Conservation (phyloP, 495 filamentous ascomycete genomes). For the Penicillium flavigenum region DNA sequence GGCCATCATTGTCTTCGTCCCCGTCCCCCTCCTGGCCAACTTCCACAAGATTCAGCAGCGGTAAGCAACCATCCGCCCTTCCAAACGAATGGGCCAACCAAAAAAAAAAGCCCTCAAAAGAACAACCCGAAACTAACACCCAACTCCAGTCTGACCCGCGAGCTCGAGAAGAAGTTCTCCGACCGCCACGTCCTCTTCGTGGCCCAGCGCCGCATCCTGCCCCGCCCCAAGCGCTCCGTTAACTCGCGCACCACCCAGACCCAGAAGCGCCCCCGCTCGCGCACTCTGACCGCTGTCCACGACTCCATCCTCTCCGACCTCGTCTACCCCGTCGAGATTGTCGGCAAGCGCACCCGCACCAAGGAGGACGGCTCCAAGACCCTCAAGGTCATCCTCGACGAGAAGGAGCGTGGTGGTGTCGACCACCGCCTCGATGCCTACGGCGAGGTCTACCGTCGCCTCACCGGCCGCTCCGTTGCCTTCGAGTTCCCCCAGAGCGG, state of each 20-base stretch:
- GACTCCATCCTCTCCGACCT: constrained; percentile 93
- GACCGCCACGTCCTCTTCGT: constrained; percentile 99
- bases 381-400: constrained; percentile 96
- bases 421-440: constrained; percentile 99
- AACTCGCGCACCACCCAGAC: constrained; percentile 89
- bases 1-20: constrained; percentile 99
- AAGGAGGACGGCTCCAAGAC: constrained; percentile 97
- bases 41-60: constrained; percentile 99
- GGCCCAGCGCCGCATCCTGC: constrained; percentile 96
- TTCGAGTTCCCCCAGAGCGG: constrained; percentile 96
- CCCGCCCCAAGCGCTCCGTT: constrained; percentile 92
- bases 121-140: constrained; percentile 8
- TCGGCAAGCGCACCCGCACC: constrained; percentile 95
- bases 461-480: constrained; percentile 89
- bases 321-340: constrained; percentile 99
- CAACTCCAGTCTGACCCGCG: constrained; percentile 80
- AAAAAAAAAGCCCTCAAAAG: neutral
- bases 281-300: constrained; percentile 96
- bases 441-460: constrained; percentile 93
- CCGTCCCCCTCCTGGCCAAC: constrained; percentile 88
- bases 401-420: constrained; percentile 98
- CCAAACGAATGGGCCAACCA: neutral
- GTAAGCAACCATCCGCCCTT: constrained; percentile 52
- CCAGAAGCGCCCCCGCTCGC: constrained; percentile 97
- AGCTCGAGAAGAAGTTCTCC: constrained; percentile 99